Base-by-base conservation (phyloP, 352 stramenopile species). In the Globisporangium uncinulatum region DNA sequence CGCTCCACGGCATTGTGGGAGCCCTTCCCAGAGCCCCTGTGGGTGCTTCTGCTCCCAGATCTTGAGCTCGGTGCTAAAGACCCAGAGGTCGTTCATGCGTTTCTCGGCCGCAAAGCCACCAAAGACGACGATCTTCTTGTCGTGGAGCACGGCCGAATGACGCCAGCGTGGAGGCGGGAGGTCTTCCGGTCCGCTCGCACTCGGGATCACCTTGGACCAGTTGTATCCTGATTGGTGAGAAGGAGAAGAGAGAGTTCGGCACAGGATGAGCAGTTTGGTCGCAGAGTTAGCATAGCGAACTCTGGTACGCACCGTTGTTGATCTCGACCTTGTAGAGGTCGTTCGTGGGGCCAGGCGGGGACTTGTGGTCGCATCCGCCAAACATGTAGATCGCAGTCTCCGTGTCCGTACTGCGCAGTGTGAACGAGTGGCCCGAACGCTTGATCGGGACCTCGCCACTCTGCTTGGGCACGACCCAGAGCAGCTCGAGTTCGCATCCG, bases 71-170 rank as follows among this genome's bases (percentile, higher is more conserved):
- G 93, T 96, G 73, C 98, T 92, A 56, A 98, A 97, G 14, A 98
- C 67, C 95, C 96, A 99, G 11, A 98, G 54, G 58, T 99, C 96
- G 65, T 99, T 98, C 66, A 98, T 96, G 48, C 94, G 87, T 57
- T 90, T 95, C 67, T 93, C 76, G 17, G 86, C 89, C 6, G 84
- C 82, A 56, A 98, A 99, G 4, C 96, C 96, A 8, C 96, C 96
- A 59, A 99, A 99, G 31, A 98, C 70, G 29, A 99, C 59, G 20
- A 98, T 83, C 50, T 90, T 83, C 59, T 82, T 92, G 51, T 94
- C 83, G 46, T 76, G 87, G 14, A 96, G 49, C 24, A 90, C 69
- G 4, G 85, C 87, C 9, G 83, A 89, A 60, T 97, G 89, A 32
- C 86, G 71, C 89, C 89, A 97, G 20, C 89, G 70, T 19, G 87